Evolutionary conservation across 495 filamentous ascomycete species (phyloP), one percentile per base, ranked within the genome.

Genomic region (Aspergillus conjunctus): DNA sequence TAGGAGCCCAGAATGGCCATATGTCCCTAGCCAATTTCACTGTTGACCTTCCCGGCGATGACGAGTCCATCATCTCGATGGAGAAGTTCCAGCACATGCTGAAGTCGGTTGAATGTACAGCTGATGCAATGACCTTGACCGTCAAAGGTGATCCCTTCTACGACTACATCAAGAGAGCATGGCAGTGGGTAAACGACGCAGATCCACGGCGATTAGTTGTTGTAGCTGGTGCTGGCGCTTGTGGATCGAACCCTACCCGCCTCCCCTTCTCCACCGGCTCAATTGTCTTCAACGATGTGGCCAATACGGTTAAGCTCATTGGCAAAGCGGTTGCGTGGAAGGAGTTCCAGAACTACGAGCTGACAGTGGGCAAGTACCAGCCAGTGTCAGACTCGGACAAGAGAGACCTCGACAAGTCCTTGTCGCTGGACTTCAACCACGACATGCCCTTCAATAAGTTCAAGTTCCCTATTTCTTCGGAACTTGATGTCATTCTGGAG

Each of bases 121-220:
- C 64, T 31, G 52, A 61, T 43, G 66, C 61, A 26, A 58, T 77
- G 52, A 53, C 66, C 12, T 37, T 79, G 43, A 63, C 55, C 7
- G 73, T 76, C 50, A 59, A 67, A 10, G 60, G 73, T 51, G 62
- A 71, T 22, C 49, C 49, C 3, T 63, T 69, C 4, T 77, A 71
- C 45, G 45, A 30, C 1, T 73, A 74, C 56, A 65, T 70, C 12
- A 65, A 72, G 53, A 30, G 49, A 10, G 59, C 62, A 37, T 79
- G 77, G 74, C 54, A 70, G 56, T 79, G 77, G 77, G 66, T 75
- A 17, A 78, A 79, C 49, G 72, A 69, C 10, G 61, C 55, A 10
- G 67, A 70, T 41, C 64, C 74, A 44, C 66, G 67, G 45, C 69
- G 61, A n/a, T 70, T 79, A 30, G 50, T 78, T 3, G 60, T 78